Conservation (phyloP, 306 rosid species). For the Acacia confusa region DNA sequence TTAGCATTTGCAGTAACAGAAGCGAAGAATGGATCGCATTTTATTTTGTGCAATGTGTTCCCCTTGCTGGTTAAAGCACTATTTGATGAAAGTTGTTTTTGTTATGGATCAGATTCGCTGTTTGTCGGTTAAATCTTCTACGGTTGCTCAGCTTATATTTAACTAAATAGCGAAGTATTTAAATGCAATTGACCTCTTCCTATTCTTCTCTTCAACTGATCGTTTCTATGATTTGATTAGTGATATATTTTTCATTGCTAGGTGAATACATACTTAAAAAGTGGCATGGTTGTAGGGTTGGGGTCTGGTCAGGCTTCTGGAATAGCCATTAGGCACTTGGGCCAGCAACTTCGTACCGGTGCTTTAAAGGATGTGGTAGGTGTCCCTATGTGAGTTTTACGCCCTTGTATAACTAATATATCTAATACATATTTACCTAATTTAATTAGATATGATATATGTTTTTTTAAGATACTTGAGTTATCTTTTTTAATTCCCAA, state of each 20-base stretch:
- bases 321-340: constrained; percentile 83
- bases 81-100: constrained; percentile 16
- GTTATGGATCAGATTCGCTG: constrained; percentile 12
- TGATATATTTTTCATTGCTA: constrained; percentile 36
- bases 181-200: neutral
- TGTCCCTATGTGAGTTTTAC: constrained; percentile 73
- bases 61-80: neutral
- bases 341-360: constrained; percentile 75
- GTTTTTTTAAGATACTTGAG: no score
- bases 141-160: neutral
- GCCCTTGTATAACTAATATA: neutral
- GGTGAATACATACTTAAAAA: constrained; percentile 75
- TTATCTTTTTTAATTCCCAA: no score
- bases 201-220: neutral
- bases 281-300: constrained; percentile 83
- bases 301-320: constrained; percentile 84
- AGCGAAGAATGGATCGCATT: neutral
- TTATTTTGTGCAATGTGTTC: neutral
- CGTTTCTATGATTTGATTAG: constrained; percentile 1
- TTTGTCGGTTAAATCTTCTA: constrained; percentile 1
- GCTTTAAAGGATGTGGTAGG: constrained; percentile 71
- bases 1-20: neutral
- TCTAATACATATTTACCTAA: no score
- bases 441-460: no score
- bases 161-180: neutral